Percentiles rank a stretch among this genome's conserved stretches.
phyloP scores from a whole-genome alignment of 2,329 filamentous ascomycete genomes.

The Albifimbria verrucaria region DNA sequence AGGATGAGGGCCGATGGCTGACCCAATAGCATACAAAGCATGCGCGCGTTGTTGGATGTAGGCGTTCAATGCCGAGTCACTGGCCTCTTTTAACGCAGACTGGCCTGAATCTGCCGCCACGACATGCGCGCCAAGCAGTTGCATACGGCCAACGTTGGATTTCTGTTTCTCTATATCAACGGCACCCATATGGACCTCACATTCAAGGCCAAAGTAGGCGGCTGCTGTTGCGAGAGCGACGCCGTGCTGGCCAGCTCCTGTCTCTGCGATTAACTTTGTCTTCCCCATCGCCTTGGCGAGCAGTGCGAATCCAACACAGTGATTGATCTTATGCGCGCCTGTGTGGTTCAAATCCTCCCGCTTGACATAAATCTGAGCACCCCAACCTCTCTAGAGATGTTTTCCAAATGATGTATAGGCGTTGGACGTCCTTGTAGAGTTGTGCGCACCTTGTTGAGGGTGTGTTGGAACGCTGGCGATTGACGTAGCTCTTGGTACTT shows the following conservation, averaged over 20 bases:
- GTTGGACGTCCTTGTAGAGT: conserved; percentile 63
- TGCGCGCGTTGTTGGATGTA: conserved; percentile 72
- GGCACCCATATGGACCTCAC: conserved; percentile 89
- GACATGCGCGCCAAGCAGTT: conserved; percentile 81
- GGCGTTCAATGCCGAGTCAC: conserved; percentile 82
- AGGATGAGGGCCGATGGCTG: conserved; percentile 86
- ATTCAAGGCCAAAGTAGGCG: conserved; percentile 68
- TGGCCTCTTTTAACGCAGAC: conserved; percentile 69
- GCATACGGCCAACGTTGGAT: conserved; percentile 91
- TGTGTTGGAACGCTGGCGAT: background rate
- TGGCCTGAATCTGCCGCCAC: conserved; percentile 82
- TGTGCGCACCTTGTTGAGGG: background rate
- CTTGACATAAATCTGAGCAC: conserved; percentile 90
- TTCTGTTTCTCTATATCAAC: conserved; percentile 81
- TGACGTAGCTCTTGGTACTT: conserved; percentile 3
- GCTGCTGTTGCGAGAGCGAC: conserved; percentile 93
- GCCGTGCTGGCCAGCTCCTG: conserved; percentile 87
- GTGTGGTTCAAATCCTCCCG: conserved; percentile 92
- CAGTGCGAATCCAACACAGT: conserved; percentile 81
- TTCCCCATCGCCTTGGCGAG: conserved; percentile 78
- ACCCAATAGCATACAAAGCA: conserved; percentile 83
- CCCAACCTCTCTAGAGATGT: conserved; percentile 78
- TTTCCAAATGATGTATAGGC: conserved; percentile 50
- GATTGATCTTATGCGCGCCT: conserved; percentile 94
- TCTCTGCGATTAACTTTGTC: conserved; percentile 89